These are phyloP conservation scores for Prinsepia uniflora DNA, from an alignment of 306 rosid species.

Conservation along the genomic window DNA sequence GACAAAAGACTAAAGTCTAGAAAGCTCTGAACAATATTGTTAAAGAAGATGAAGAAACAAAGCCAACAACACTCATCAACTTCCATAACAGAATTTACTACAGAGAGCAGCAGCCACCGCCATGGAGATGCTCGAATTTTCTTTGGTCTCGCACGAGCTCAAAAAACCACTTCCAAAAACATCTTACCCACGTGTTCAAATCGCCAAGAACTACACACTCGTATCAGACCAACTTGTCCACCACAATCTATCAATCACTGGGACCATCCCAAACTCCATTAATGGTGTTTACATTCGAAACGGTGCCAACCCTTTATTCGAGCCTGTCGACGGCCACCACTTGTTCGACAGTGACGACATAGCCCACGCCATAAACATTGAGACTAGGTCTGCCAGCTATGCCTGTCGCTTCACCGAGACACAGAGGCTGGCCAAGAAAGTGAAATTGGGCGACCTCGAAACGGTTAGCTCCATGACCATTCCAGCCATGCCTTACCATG, in stretches of 20 bases:
- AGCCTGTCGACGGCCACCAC: constrained; percentile 60
- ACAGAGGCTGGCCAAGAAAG: constrained; percentile 46
- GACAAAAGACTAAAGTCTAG: too few relatives aligned
- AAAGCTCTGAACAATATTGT: too few relatives aligned
- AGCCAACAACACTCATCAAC: constrained; percentile 5
- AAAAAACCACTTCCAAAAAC: constrained; percentile 58
- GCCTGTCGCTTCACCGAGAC: constrained; percentile 65
- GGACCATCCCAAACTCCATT: constrained; percentile 51
- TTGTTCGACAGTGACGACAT: constrained; percentile 69
- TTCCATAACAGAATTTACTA: constrained; percentile 47
- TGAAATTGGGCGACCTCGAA: constrained; percentile 48
- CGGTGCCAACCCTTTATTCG: constrained; percentile 64
- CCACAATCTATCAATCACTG: constrained; percentile 30
- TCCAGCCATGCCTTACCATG: constrained; percentile 57
- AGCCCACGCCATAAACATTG: constrained; percentile 50
- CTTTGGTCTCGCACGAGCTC: constrained; percentile 57
- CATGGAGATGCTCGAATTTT: constrained; percentile 55
- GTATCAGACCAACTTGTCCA: constrained; percentile 52
- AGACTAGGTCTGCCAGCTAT: constrained; percentile 37
- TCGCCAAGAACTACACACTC: constrained; percentile 56
- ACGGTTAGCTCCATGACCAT: constrained; percentile 69
- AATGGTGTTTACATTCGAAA: constrained; percentile 59
- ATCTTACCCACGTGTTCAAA: constrained; percentile 52
- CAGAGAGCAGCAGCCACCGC: constrained; percentile 70
- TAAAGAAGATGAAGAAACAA: neutral